Evolutionary conservation across 257 asterid genomes (phyloP).

Genomic region (Lithospermum erythrorhizon): DNA sequence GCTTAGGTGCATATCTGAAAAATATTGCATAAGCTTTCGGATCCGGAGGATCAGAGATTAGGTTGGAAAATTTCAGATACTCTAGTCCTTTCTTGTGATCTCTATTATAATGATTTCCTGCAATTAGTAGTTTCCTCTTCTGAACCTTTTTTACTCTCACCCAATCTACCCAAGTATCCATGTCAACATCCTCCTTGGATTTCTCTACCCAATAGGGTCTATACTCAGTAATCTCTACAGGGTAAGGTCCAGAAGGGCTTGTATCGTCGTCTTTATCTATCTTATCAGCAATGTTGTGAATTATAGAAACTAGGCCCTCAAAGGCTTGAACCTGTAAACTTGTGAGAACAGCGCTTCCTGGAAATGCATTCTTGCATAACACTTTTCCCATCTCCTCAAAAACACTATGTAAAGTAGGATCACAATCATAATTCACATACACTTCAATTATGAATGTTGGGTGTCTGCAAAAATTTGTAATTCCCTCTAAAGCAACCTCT

Average conservation of each 20-base stretch:
- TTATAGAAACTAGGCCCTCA: conserved; percentile 58
- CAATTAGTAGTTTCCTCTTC: conserved; percentile 60
- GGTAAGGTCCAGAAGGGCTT: conserved; percentile 54
- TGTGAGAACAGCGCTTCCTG: conserved; percentile 40
- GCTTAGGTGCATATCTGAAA: conserved; percentile 53
- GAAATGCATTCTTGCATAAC: conserved; percentile 80
- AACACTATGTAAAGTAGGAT: conserved; percentile 59
- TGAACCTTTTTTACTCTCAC: conserved; percentile 66
- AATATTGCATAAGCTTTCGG: conserved; percentile 69
- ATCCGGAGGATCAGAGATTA: conserved; percentile 60
- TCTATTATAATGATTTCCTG: conserved; percentile 73
- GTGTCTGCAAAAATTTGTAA: conserved; percentile 78
- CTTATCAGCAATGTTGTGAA: conserved; percentile 72
- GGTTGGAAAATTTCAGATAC: conserved; percentile 44
- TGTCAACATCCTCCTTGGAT: conserved; percentile 24
- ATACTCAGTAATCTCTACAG: conserved; percentile 52
- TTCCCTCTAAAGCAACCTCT: conserved; percentile 79
- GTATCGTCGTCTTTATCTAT: conserved; percentile 65
- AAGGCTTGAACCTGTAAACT: conserved; percentile 78
- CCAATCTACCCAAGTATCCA: conserved; percentile 52
- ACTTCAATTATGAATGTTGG: conserved; percentile 54
- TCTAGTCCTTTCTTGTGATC: conserved; percentile 78
- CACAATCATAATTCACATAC: conserved; percentile 76
- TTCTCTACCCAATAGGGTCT: conserved; percentile 84
- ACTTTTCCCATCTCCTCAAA: conserved; percentile 71